Evolutionary conservation across 768 basidiomycete species (phyloP).

Genomic region (Chiua virens): DNA sequence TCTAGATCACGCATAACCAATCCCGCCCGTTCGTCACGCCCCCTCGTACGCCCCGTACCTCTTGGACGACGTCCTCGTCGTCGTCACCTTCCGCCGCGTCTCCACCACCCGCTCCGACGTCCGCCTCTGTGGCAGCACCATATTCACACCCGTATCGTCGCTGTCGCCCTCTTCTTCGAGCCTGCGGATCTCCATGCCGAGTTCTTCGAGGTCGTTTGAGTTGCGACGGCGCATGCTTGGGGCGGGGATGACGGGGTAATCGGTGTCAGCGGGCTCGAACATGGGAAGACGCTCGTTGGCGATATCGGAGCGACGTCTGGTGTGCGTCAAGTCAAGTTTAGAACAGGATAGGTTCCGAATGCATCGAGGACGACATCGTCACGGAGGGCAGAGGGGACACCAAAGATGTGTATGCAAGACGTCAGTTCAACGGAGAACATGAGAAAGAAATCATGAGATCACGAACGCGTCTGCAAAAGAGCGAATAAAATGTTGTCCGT

Average conservation of each 20-base stretch:
- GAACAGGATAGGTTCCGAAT: too few species aligned
- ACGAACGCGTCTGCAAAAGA: constrained; percentile 78
- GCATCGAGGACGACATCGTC: too few species aligned
- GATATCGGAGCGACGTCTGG: constrained; percentile 73
- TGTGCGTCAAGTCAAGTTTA: too few species aligned
- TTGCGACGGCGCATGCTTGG: constrained; percentile 58
- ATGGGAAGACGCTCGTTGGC: constrained; percentile 74
- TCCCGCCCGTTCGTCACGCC: too few species aligned
- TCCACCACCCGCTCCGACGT: constrained; percentile 64
- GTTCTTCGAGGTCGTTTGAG: constrained; percentile 41
- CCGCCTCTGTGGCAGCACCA: neutral
- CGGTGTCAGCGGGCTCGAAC: constrained; percentile 39
- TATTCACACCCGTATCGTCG: neutral
- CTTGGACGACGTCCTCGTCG: constrained; percentile 55
- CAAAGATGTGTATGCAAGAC: neutral
- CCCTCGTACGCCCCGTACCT: constrained; percentile 43
- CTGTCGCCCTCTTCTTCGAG: constrained; percentile 55
- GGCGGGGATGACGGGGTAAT: constrained; percentile 52
- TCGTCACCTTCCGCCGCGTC: constrained; percentile 44
- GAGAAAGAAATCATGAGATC: neutral
- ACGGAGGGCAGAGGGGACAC: too few species aligned
- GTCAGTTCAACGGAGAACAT: neutral
- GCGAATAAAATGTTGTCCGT: constrained; percentile 59
- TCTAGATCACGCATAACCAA: too few species aligned
- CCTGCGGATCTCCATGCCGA: constrained; percentile 66